Evolutionary conservation across 495 filamentous ascomycete genomes (phyloP).

Genomic region (Penicillium chermesinum): DNA sequence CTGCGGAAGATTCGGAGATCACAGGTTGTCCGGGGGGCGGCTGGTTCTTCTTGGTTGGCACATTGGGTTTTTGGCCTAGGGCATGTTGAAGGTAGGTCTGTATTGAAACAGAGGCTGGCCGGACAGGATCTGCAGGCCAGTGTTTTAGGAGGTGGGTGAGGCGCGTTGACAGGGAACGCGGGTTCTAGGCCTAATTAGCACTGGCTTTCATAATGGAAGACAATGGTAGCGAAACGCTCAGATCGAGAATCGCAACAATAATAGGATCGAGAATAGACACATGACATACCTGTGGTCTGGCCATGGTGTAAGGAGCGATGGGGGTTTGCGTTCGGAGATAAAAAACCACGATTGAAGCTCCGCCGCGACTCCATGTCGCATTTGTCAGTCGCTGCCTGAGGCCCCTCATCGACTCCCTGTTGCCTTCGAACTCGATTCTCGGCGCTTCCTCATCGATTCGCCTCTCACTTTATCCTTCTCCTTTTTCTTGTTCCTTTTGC

Average conservation of each 20-base stretch:
- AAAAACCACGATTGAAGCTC: not conserved
- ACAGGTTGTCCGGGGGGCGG: slow-evolving; percentile 19
- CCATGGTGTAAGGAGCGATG: slow-evolving; percentile 16
- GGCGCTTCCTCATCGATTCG: slow-evolving; percentile 14
- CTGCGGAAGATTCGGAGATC: slow-evolving; percentile 56
- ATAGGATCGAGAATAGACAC: too few relatives aligned
- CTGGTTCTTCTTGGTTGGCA: slow-evolving; percentile 12
- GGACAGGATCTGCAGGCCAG: slow-evolving; percentile 76
- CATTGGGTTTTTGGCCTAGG: slow-evolving; percentile 36
- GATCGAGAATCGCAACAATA: too few relatives aligned
- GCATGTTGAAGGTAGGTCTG: slow-evolving; percentile 62
- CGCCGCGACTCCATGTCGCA: not conserved
- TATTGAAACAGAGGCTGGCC: slow-evolving; percentile 67
- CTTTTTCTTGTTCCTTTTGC: slow-evolving; percentile 13
- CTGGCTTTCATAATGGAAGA: not conserved
- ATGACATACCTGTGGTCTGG: slow-evolving; percentile 15
- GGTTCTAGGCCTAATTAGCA: not conserved
- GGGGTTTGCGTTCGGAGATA: not conserved
- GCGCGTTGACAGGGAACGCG: slow-evolving; percentile 56
- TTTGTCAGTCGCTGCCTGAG: slow-evolving; percentile 14
- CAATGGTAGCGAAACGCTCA: too few relatives aligned
- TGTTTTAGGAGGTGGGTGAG: slow-evolving; percentile 51
- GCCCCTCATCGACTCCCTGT: slow-evolving; percentile 15
- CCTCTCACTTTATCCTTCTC: slow-evolving; percentile 18
- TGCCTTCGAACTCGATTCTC: slow-evolving; percentile 13